A percentile compares a stretch with the other conserved stretches of the same genome.
These are phyloP conservation scores for Exserohilum rostratum DNA, from an alignment of 2,329 filamentous ascomycete genomes.

Conservation along the genomic window DNA sequence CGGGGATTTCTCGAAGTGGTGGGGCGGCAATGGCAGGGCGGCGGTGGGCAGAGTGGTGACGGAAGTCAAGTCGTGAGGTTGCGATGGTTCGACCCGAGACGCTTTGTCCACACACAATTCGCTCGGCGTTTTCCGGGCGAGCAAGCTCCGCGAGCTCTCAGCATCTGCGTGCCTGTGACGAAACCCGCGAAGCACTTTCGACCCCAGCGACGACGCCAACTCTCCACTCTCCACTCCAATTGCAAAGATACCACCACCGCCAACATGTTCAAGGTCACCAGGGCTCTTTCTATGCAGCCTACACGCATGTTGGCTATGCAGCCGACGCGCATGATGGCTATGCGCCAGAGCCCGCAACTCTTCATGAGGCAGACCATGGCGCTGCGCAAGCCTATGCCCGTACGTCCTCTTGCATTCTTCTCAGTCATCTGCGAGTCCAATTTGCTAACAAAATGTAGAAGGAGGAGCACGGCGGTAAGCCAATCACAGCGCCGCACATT, in stretches of 20 bases:
- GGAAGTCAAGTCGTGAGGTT: conserved; percentile 39
- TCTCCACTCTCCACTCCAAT: conserved; percentile 35
- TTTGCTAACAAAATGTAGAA: conserved; percentile 60
- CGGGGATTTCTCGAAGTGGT: conserved; percentile 21
- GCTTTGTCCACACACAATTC: conserved; percentile 45
- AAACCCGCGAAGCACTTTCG: conserved; percentile 36
- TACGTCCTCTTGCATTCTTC: conserved; percentile 55
- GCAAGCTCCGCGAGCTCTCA: conserved; percentile 30
- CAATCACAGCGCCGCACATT: conserved; percentile 24
- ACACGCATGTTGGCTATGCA: conserved; percentile 51
- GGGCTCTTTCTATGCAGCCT: conserved; percentile 48
- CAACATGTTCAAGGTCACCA: conserved; percentile 47
- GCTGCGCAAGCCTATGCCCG: conserved; percentile 68
- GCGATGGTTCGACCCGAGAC: conserved; percentile 41
- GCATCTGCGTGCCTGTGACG: conserved; percentile 34
- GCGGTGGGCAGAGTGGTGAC: conserved; percentile 33
- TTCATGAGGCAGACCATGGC: conserved; percentile 56
- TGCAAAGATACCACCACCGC: conserved; percentile 5
- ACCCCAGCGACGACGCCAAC: conserved; percentile 25
- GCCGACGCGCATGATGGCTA: conserved; percentile 50
- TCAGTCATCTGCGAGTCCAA: not conserved
- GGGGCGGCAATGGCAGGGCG: conserved; percentile 39
- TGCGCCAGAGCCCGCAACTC: conserved; percentile 46
- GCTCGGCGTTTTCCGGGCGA: conserved; percentile 39
- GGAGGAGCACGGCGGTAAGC: conserved; percentile 67